Percentiles rank a stretch among this genome's conserved stretches.
Evolutionary conservation across 768 basidiomycete species (phyloP).

Genomic region (Naematelia encephala): DNA sequence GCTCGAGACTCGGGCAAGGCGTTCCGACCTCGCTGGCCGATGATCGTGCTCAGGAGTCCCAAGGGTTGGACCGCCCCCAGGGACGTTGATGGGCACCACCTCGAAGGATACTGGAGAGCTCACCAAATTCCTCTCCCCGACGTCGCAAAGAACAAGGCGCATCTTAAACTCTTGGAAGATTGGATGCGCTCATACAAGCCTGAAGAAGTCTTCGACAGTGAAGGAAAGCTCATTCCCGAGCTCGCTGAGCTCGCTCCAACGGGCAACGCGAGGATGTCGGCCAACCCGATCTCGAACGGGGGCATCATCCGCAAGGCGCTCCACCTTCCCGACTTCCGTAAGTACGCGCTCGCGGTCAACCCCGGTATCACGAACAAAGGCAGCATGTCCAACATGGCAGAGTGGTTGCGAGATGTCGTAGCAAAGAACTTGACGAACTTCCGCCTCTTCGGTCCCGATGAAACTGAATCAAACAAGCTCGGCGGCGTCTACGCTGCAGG

Average conservation of each 20-base stretch:
- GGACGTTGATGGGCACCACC: conserved; percentile 62
- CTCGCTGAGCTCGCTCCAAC: conserved; percentile 63
- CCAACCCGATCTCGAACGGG: conserved; percentile 43
- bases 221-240: conserved; percentile 59
- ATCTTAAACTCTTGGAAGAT: conserved; percentile 61
- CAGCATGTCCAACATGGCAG: conserved; percentile 37
- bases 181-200: conserved; percentile 76
- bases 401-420: conserved; percentile 37
- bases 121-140: conserved; percentile 86
- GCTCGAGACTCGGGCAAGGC: conserved; percentile 37
- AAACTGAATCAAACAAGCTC: conserved; percentile 80
- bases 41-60: conserved; percentile 46
- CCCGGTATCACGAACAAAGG: conserved; percentile 29
- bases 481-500: conserved; percentile 59
- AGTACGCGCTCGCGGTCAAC: conserved; percentile 36
- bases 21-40: conserved; percentile 49
- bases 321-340: conserved; percentile 29
- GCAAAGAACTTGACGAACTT: conserved; percentile 31
- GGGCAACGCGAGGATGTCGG: conserved; percentile 36
- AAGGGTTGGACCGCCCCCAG: conserved; percentile 68
- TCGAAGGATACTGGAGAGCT: conserved; percentile 77
- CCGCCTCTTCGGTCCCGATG: conserved; percentile 54
- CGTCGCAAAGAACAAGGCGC: conserved; percentile 63
- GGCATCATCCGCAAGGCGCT: conserved; percentile 30
- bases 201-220: conserved; percentile 61